Evolutionary conservation across 1,284 basidiomycete genomes (phyloP).

Genomic region (Trametes polyzona): DNA sequence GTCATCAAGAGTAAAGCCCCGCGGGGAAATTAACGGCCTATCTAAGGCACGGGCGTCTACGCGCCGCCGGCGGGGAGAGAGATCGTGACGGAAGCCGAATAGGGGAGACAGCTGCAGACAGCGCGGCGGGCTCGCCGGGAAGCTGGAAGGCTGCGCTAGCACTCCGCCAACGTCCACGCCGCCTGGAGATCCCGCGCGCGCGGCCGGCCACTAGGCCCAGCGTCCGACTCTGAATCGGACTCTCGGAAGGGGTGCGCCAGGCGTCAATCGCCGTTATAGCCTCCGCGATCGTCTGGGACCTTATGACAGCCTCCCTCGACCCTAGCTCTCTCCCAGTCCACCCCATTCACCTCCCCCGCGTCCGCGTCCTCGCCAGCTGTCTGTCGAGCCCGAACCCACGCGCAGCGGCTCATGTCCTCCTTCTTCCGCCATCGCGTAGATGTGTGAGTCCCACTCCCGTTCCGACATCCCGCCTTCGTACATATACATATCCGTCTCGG

Average conservation of each 20-base stretch:
- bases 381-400: neutral
- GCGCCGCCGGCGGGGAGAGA: neutral
- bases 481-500: neutral
- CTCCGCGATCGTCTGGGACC: constrained; percentile 17
- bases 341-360: neutral
- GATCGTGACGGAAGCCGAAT: neutral
- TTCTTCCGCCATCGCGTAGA: constrained; percentile 23
- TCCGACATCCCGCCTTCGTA: neutral
- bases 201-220: too few species aligned
- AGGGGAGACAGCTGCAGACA: too few species aligned
- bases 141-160: too few species aligned
- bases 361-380: neutral
- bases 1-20: constrained; percentile 1
- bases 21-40: too few species aligned
- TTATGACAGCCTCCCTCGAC: constrained; percentile 17
- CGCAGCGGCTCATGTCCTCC: constrained; percentile 15
- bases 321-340: constrained; percentile 6
- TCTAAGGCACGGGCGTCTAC: too few species aligned
- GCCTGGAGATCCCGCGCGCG: too few species aligned
- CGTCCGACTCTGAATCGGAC: too few species aligned
- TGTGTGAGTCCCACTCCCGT: constrained; percentile 21
- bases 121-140: too few species aligned
- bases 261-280: constrained; percentile 23
- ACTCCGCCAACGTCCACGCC: too few species aligned
- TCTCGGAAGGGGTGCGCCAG: too few species aligned